phyloP scores from a whole-genome alignment of 768 basidiomycete genomes.

The Rhodosporidiobolus odoratus region DNA sequence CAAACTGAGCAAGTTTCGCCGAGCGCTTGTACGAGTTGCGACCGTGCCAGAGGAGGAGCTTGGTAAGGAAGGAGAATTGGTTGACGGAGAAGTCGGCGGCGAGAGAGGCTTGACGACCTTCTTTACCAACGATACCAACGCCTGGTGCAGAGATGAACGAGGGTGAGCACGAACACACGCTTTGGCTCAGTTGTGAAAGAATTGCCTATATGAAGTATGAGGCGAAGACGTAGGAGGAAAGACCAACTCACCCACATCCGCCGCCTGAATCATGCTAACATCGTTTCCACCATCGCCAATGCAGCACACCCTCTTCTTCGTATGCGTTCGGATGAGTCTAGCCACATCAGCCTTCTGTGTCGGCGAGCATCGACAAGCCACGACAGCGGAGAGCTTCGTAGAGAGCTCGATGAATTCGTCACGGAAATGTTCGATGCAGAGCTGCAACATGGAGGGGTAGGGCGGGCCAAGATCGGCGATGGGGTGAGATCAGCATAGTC shows the following conservation, averaged over 20 bases:
- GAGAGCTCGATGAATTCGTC: slow-evolving; percentile 94
- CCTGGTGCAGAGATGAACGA: no score
- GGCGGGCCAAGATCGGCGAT: not conserved
- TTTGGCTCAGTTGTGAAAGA: no score
- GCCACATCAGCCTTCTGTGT: slow-evolving; percentile 99
- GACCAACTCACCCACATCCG: slow-evolving; percentile 74
- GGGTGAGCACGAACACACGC: no score
- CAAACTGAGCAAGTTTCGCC: slow-evolving; percentile 95
- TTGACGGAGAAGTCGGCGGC: slow-evolving; percentile 97
- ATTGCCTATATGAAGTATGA: no score
- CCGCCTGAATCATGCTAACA: slow-evolving; percentile 99
- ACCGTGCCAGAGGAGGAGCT: slow-evolving; percentile 96
- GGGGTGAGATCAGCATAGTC: slow-evolving; percentile 41
- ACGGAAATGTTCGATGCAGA: slow-evolving; percentile 83
- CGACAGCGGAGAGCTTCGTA: slow-evolving; percentile 90
- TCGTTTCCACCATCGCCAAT: slow-evolving; percentile 99
- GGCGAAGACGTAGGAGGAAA: not conserved
- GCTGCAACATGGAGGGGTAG: slow-evolving; percentile 50
- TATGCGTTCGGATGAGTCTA: slow-evolving; percentile 78
- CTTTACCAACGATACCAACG: slow-evolving; percentile 96
- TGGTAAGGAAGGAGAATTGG: slow-evolving; percentile 92
- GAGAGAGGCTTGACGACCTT: slow-evolving; percentile 97
- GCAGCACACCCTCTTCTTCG: slow-evolving; percentile 93
- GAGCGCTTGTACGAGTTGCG: slow-evolving; percentile 97
- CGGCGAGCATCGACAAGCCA: slow-evolving; percentile 95